Percentiles rank a stretch among this genome's conserved stretches.
Evolutionary conservation across 228 moss, liverwort and hornwort species (phyloP).

Genomic region (Sphagnum fallax): DNA sequence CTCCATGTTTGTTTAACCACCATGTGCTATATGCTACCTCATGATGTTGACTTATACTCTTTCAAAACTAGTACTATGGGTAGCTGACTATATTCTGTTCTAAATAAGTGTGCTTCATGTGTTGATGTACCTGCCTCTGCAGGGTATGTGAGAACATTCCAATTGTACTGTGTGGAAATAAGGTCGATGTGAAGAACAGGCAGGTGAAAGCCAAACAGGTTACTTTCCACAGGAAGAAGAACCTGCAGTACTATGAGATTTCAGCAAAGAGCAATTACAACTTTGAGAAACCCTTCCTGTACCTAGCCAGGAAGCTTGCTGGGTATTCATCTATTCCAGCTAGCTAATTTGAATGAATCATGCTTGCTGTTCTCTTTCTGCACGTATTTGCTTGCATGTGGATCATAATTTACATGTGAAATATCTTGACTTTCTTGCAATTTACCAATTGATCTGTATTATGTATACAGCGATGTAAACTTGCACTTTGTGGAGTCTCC

Average conservation of each 20-base stretch:
- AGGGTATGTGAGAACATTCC: conserved; percentile 16
- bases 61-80: no score
- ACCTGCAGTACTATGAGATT: conserved; percentile 21
- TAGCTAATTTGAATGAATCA: background rate
- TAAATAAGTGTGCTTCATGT: background rate
- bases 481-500: conserved; percentile 52
- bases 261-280: conserved; percentile 23
- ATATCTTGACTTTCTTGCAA: background rate
- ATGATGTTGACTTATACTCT: background rate
- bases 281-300: conserved; percentile 21
- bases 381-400: background rate
- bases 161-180: conserved; percentile 20
- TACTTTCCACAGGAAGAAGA: conserved; percentile 20
- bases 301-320: conserved; percentile 19
- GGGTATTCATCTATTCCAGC: conserved; percentile 4
- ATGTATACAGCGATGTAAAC: conserved; percentile 25
- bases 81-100: background rate
- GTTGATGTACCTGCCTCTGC: background rate
- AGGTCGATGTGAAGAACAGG: conserved; percentile 22
- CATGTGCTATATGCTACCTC: background rate
- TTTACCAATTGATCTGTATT: no score
- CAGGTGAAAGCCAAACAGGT: conserved; percentile 28
- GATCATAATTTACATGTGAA: background rate
- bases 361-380: background rate
- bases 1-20: background rate